Evolutionary conservation across 495 filamentous ascomycete genomes (phyloP), one percentile per base, ranked within the genome.

Genomic region (Pyrenula aspistea): DNA sequence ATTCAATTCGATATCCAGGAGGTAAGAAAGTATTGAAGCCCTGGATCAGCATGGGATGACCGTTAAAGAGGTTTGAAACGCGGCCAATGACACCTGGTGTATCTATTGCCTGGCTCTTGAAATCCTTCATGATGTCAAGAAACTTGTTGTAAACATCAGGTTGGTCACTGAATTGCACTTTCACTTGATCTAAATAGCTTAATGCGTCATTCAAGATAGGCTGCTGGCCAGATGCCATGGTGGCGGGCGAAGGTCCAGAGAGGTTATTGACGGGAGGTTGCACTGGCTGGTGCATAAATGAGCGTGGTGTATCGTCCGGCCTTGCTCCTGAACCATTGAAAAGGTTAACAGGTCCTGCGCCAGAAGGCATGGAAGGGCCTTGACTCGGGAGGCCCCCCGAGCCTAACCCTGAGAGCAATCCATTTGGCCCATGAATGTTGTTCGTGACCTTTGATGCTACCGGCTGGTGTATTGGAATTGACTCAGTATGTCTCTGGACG

Each of bases 91-190:
- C 94, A 12, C 94, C 94, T 1, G 94, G 94, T 0, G 94, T 99
- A 67, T 99, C 91, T 65, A 99, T 99, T 8, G 91, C 88, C 73
- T 95, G 91, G 63, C 91, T 95, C 73, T 99, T 99, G 73, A 99
- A 99, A 60, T 99, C 94, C 69, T 99, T 99, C 94, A 99, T 99
- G 53, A 99, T 99, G 61, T 99, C 93, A 54, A 99, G 72, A 63
- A 99, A 99, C 21, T 86, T 82, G 67, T 99, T 99, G 65, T 99
- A 99, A 1, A 99, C 93, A 68, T 99, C 94, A 10, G 93, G 92
- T 61, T 95, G 89, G 56, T 96, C 91, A 55, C 89, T 85, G 63
- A 99, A 99, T 61, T 95, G 91, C 51, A 96, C 92, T 71, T 99
- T 99, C 58, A 99, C 93, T 67, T 97, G 94, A 68, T 99, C 93